Base-by-base conservation (phyloP, 78 protist genomes). In the Kipferlia bialata region DNA sequence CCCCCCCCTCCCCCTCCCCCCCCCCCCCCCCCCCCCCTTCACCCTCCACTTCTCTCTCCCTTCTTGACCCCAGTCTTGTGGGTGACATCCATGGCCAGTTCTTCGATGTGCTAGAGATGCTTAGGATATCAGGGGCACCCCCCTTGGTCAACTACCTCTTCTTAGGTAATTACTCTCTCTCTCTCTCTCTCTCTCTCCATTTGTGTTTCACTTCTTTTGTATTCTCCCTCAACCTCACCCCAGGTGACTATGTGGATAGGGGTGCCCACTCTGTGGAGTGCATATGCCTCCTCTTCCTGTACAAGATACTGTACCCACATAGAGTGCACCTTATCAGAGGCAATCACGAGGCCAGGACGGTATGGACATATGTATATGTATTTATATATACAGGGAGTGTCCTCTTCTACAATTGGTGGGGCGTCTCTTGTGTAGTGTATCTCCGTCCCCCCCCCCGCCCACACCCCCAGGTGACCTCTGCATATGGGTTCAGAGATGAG, bases 221-320 rank as follows among this genome's bases (percentile, higher is more conserved):
- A n/a, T n/a, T n/a, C n/a, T n/a, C n/a, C n/a, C n/a, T n/a, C n/a
- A n/a, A n/a, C 12, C 56, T 65, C 7, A 55, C 54, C 53, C 32
- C 41, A 10, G 83, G 84, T 16, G 77, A 79, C 51, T 73, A 61
- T 22, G 84, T 79, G 26, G 84, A 79, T 60, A 39, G 84, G 36
- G 84, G 84, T 10, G 39, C 29, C 38, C 38, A 64, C 31, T 2
- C 55, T 39, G 22, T 79, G 3, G 84, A 79, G 55, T 65, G 74
- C 1, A 65, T 73, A 7, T 54, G 62, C n/a, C 59, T 79, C 26
- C 62, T 79, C 15, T 20, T 71, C 33, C 13, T 38, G 22, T 73
- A 65, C 17, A 79, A 79, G 31, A 37, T 71, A 26, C 51, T 41
- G 28, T 77, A 64, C 39, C 68, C 67, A 5, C 32, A 59, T 5